Evolutionary conservation across 2,329 filamentous ascomycete species (phyloP), one percentile per base, ranked within the genome.

Genomic region (Onygenales sp.): DNA sequence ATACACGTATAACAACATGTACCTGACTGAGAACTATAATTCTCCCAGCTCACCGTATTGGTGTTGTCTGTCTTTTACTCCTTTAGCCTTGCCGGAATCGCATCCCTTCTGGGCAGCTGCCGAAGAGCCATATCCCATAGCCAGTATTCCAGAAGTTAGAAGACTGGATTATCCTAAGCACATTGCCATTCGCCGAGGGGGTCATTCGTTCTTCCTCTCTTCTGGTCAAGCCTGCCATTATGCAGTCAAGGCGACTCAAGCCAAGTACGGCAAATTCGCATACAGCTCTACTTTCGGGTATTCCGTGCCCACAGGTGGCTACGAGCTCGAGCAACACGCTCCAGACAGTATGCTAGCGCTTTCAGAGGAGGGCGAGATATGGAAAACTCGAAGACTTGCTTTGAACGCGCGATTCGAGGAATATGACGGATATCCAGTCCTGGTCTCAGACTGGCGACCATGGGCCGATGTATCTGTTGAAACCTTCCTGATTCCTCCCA

Each of bases 11-110:
- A 85, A 86, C 13, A 90, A 89, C 64, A 88, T 86, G 76, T 89
- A 86, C 68, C 81, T 90, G 70, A 85, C 86, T 0, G 87, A 91
- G 69, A 90, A 91, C 65, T 91, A 91, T 70, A 91, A 91, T 68
- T 88, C 85, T 8, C 86, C 87, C 0, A 84, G 84, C 10, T 73
- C 70, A 1, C 71, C 86, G 61, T 90, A 90, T 67, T 91, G 87
- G 87, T 86, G 85, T 51, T 90, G 87, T 69, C 74, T 90, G 21
- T 82, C 85, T 1, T 91, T 91, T 63, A 86, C 87, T 44, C 85
- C 85, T 50, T 74, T 91, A 2, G 85, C 84, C 1, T 77, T 88
- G 10, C 81, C 86, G 0, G 78, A 81, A 47, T 73, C 75, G 1
- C 87, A 90, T 65, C 84, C 85, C 0, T 90, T 91, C 70, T 91